Evolutionary conservation across 2,329 filamentous ascomycete genomes (phyloP), one percentile per base, ranked within the genome.

Genomic region (Colletotrichum sp.): DNA sequence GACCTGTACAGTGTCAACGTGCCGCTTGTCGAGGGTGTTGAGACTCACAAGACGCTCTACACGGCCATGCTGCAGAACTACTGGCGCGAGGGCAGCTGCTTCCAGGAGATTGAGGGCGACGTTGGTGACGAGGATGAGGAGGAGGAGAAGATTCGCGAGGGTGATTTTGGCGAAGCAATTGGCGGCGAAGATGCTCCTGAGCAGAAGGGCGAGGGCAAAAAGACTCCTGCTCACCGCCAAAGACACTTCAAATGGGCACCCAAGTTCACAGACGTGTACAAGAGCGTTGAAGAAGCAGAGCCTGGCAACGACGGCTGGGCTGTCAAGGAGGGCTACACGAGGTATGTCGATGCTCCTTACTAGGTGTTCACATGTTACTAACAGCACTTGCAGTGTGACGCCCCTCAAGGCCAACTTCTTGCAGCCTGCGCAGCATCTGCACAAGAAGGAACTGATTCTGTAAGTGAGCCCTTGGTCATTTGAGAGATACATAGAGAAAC

Each of bases 211-310:
- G 86, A 85, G 62, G 86, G 80, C 49, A 85, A 83, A 59, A 78
- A 77, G 73, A 79, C 82, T 62, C 82, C 82, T 6, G 78, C 72
- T 8, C 93, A 95, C 83, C 90, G 88, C 72, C 95, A 98, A 84
- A 95, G 95, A 83, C 95, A 98, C 85, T 99, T 98, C 89, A 98
- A 96, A 86, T 99, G 97, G 97, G 92, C 95, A 64, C 97, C 96
- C 4, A 92, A 92, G 78, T 97, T 99, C 85, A 89, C 91, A 39
- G 96, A 98, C 84, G 95, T 99, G 4, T 95, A 95, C 84, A 92
- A 94, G 82, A 96, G 94, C 79, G 96, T 98, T n/a, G 92, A 96
- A 79, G 91, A 94, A 78, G 92, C 93, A 52, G 88, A 89, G 36
- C 94, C 95, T 6, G 96, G 96, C 5, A 98, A 95, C 82, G 97